Conservation (phyloP, 1,284 basidiomycete species). For the Somion occarium region DNA sequence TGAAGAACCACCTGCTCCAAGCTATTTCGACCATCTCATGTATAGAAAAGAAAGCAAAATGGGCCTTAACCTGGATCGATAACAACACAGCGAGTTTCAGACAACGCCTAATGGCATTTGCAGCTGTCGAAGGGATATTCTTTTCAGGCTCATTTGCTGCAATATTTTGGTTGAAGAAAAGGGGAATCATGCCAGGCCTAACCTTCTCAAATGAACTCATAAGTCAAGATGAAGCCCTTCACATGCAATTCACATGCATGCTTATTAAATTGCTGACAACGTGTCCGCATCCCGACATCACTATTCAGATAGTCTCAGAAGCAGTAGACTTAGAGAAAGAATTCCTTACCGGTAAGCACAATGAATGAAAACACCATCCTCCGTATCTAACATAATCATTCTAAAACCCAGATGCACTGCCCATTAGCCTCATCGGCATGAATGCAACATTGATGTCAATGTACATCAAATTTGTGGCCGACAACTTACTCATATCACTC, state of each 20-base stretch:
- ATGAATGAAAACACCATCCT: neutral
- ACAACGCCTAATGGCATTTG: conserved; percentile 93
- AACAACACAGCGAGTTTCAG: conserved; percentile 83
- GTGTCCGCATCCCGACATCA: conserved; percentile 77
- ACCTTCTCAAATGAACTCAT: conserved; percentile 98
- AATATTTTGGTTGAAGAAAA: conserved; percentile 99
- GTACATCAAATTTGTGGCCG: conserved; percentile 97
- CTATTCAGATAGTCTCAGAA: conserved; percentile 62
- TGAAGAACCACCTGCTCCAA: conserved; percentile 88
- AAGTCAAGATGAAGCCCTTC: conserved; percentile 96
- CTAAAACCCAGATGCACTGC: conserved; percentile 58
- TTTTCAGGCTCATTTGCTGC: conserved; percentile 94
- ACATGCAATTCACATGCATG: conserved; percentile 96
- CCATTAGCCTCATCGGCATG: conserved; percentile 77
- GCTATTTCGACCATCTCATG: conserved; percentile 94
- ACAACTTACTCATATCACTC: conserved; percentile 81
- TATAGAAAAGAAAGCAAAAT: conserved; percentile 88
- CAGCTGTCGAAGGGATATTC: conserved; percentile 97
- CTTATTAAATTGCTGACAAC: conserved; percentile 85
- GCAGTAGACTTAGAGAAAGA: conserved; percentile 68
- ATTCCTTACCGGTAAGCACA: conserved; percentile 48
- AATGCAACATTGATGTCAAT: conserved; percentile 84
- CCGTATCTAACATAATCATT: neutral
- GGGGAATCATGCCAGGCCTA: conserved; percentile 96
- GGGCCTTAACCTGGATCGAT: conserved; percentile 92